phyloP scores from a whole-genome alignment of 768 basidiomycete species.

The Phlegmacium glaucopus region DNA sequence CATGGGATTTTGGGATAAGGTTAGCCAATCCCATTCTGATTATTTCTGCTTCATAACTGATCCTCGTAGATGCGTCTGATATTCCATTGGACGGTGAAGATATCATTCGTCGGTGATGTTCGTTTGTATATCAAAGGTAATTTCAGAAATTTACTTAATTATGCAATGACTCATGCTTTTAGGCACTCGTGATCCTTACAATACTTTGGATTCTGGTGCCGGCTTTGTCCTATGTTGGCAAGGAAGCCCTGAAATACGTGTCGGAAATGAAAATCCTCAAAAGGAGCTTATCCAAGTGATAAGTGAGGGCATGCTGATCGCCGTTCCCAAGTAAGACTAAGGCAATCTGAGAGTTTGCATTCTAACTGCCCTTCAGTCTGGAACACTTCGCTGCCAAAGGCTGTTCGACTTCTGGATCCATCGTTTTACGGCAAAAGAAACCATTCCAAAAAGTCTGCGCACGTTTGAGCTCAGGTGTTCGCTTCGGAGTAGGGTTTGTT shows the following conservation, averaged over 20 bases:
- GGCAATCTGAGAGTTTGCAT: background rate
- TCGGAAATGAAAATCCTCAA: slow-evolving; percentile 69
- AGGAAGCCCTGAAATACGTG: slow-evolving; percentile 65
- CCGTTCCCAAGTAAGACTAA: slow-evolving; percentile 79
- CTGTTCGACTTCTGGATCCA: slow-evolving; percentile 3
- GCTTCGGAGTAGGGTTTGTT: slow-evolving; percentile 81
- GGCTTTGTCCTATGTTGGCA: slow-evolving; percentile 87
- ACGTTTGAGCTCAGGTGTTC: slow-evolving; percentile 77
- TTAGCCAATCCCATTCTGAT: slow-evolving; percentile 25
- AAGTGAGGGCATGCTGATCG: slow-evolving; percentile 77
- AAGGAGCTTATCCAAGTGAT: slow-evolving; percentile 79
- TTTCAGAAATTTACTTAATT: background rate
- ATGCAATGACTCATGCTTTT: background rate
- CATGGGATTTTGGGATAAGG: slow-evolving; percentile 96
- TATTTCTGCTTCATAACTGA: slow-evolving; percentile 1
- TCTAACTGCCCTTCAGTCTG: slow-evolving; percentile 12
- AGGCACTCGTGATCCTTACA: slow-evolving; percentile 85
- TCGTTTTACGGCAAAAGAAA: slow-evolving; percentile 16
- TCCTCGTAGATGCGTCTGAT: slow-evolving; percentile 60
- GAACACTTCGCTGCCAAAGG: slow-evolving; percentile 20
- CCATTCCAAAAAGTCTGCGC: slow-evolving; percentile 73
- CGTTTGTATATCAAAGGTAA: slow-evolving; percentile 85
- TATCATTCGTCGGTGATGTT: slow-evolving; percentile 68
- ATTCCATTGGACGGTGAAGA: slow-evolving; percentile 76
- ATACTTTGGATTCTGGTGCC: slow-evolving; percentile 64